Percentiles rank a stretch among this genome's conserved stretches.
These are phyloP conservation scores for Xylariales sp. DNA, from an alignment of 2,329 filamentous ascomycete genomes.

Conservation along the genomic window DNA sequence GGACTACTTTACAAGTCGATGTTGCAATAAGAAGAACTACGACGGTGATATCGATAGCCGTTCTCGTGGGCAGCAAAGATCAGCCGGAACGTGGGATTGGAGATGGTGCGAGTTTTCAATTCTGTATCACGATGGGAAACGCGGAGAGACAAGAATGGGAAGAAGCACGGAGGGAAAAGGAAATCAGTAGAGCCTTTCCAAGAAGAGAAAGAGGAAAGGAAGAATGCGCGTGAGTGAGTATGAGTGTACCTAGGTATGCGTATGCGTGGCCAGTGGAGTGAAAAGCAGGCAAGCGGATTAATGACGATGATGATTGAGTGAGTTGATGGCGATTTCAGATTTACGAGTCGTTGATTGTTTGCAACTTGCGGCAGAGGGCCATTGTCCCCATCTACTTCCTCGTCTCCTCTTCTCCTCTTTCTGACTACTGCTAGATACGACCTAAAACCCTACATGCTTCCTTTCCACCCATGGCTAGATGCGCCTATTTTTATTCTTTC, in stretches of 20 bases:
- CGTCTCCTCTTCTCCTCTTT: conserved; percentile 23
- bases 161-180: neutral
- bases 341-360: conserved; percentile 10
- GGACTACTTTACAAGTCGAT: conserved; percentile 42
- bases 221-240: conserved; percentile 6
- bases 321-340: conserved; percentile 24
- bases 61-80: conserved; percentile 13
- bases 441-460: conserved; percentile 20
- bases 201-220: conserved; percentile 2
- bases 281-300: conserved; percentile 15
- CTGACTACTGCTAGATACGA: conserved; percentile 23
- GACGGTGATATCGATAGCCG: conserved; percentile 1
- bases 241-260: neutral
- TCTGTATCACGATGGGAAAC: conserved; percentile 24
- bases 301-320: conserved; percentile 23
- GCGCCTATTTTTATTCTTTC: conserved; percentile 24
- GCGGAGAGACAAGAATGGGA: conserved; percentile 2
- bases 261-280: conserved; percentile 21
- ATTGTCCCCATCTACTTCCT: conserved; percentile 7
- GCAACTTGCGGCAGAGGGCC: conserved; percentile 10
- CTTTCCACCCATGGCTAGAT: conserved; percentile 24
- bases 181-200: neutral
- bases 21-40: conserved; percentile 34
- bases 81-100: conserved; percentile 18
- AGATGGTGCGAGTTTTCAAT: conserved; percentile 8